Conservation (phyloP, 306 rosid genomes). For the Oemleria cerasiformis region DNA sequence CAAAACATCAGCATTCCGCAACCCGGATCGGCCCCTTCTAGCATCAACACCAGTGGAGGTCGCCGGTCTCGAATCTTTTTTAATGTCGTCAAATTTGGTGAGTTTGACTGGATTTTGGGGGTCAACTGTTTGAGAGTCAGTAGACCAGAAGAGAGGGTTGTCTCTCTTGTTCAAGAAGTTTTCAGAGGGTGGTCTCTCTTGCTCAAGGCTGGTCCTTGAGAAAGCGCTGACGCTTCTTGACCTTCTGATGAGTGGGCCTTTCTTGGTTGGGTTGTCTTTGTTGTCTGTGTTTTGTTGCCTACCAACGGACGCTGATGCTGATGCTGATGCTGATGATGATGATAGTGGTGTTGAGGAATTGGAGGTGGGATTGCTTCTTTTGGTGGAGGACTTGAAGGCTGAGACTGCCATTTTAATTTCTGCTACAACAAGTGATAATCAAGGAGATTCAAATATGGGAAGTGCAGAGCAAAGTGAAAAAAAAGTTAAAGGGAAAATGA, state of each 20-base stretch:
- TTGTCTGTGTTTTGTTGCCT: slow-evolving; percentile 23
- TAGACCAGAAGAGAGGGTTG: slow-evolving; percentile 68
- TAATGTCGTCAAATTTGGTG: slow-evolving; percentile 4
- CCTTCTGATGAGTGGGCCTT: slow-evolving; percentile 51
- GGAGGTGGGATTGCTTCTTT: slow-evolving; percentile 47
- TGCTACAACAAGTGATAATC: neutral
- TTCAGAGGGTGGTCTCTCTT: slow-evolving; percentile 12
- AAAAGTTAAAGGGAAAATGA: neutral
- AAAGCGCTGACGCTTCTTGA: slow-evolving; percentile 83
- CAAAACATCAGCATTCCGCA: slow-evolving; percentile 30
- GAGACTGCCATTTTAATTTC: slow-evolving; percentile 57
- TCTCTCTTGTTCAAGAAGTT: slow-evolving; percentile 78
- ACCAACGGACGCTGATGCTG: slow-evolving; percentile 6
- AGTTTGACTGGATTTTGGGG: slow-evolving; percentile 18
- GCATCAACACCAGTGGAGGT: slow-evolving; percentile 14
- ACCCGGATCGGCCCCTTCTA: slow-evolving; percentile 47
- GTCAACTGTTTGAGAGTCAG: slow-evolving; percentile 23
- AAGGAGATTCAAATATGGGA: neutral
- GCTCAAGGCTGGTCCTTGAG: slow-evolving; percentile 36
- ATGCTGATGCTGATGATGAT: neutral
- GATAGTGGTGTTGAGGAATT: slow-evolving; percentile 19
- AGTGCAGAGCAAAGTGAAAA: neutral
- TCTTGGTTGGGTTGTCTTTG: slow-evolving; percentile 17
- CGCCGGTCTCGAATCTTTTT: slow-evolving; percentile 10
- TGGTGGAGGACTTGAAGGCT: slow-evolving; percentile 77